These are phyloP conservation scores for Pseudonectria buxi DNA, from an alignment of 2,329 filamentous ascomycete species.

Conservation along the genomic window DNA sequence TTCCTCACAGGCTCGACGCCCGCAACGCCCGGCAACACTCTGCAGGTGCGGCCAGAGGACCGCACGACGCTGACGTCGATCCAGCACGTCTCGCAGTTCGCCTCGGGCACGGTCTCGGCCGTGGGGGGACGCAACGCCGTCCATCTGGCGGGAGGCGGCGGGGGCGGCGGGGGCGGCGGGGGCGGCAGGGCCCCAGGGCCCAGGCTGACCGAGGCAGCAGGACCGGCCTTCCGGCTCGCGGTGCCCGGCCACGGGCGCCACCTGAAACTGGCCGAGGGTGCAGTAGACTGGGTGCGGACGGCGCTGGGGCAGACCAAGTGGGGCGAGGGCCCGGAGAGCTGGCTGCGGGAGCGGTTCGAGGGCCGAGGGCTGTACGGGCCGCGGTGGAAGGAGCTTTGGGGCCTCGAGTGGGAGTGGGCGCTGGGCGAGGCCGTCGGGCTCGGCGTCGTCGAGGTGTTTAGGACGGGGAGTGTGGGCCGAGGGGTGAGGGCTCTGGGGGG, in stretches of 20 bases:
- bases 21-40: constrained; percentile 27
- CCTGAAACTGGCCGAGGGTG: constrained; percentile 56
- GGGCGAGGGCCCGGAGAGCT: constrained; percentile 55
- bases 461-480: constrained; percentile 66
- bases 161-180: constrained; percentile 51
- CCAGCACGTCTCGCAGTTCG: constrained; percentile 55
- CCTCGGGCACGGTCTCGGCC: constrained; percentile 61
- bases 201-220: constrained; percentile 12
- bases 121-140: constrained; percentile 63
- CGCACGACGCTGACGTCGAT: constrained; percentile 53
- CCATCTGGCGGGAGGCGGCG: constrained; percentile 54
- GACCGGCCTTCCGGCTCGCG: constrained; percentile 46
- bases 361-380: constrained; percentile 43
- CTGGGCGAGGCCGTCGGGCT: constrained; percentile 64
- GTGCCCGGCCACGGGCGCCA: constrained; percentile 61
- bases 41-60: constrained; percentile 45
- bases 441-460: constrained; percentile 66
- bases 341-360: constrained; percentile 64
- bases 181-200: constrained; percentile 27
- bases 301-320: constrained; percentile 53
- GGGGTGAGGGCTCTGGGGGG: constrained; percentile 46
- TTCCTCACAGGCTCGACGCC: constrained; percentile 51
- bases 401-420: constrained; percentile 64
- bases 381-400: constrained; percentile 62
- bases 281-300: constrained; percentile 54